Conservation (phyloP, 345 rosid genomes). For the Hibiscus tridactylites region DNA sequence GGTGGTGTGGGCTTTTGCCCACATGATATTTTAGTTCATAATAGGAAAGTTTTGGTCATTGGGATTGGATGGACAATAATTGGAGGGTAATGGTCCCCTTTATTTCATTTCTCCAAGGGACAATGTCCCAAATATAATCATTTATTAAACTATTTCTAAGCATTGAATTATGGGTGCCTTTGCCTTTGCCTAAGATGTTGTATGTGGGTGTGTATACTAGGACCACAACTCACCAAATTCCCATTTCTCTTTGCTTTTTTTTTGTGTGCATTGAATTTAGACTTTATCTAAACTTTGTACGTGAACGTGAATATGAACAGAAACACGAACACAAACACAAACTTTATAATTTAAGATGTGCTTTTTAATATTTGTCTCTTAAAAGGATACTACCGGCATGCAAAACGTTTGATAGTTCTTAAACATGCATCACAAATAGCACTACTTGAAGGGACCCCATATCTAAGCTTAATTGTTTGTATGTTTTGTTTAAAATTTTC, state of each 20-base stretch:
- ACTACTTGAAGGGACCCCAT: background rate
- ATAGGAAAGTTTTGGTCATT: background rate
- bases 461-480: background rate
- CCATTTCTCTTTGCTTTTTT: background rate
- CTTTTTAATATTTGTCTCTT: background rate
- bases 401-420: background rate
- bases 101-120: conserved; percentile 5
- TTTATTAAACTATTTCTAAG: background rate
- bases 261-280: conserved; percentile 5
- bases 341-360: background rate
- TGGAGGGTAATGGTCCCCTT: background rate
- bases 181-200: background rate
- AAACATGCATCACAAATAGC: background rate
- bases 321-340: background rate
- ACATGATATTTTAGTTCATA: background rate
- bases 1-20: background rate
- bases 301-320: background rate
- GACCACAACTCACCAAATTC: background rate
- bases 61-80: background rate
- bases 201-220: background rate
- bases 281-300: background rate
- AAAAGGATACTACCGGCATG: background rate
- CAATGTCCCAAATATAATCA: background rate
- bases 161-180: background rate
- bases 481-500: background rate